Evolutionary conservation across 352 stramenopile genomes (phyloP), one percentile per base, ranked within the genome.

Genomic region (Blastocystis sp.): DNA sequence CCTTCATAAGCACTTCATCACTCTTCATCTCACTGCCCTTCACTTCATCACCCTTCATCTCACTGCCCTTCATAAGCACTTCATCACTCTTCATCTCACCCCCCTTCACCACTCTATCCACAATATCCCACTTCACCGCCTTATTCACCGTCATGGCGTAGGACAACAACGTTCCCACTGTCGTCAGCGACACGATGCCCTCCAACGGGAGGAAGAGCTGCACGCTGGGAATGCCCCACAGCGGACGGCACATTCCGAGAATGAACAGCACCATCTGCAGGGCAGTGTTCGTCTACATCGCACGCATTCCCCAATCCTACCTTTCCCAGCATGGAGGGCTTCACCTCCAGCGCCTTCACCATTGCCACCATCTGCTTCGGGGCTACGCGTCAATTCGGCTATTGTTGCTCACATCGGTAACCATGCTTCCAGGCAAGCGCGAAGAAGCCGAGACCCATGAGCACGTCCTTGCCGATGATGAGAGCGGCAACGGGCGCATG

Each of bases 371-470:
- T 66, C 43, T 70, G 52, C 45, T 42, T 69, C 0, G 74, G 74
- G 3, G 34, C 74, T 84, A 69, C 43, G 34, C 9, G 4, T 42
- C 14, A 84, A 3, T 38, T 38, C 24, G 0, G 17, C 0, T 3
- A 24, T 28, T 6, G 52, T 24, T 2, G 34, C 24, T 14, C 57
- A 84, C 74, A 69, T 21, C 45, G 74, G 52, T 84, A 84, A 6
- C 74, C 74, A 70, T 84, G 74, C 45, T 69, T 84, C 74, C 74
- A 84, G 3, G 74, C 45, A 6, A 84, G 57, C 19, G 52, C 54
- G 17, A 84, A 54, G 74, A 84, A 84, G 21, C 74, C 74, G 14
- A 84, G 74, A 24, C 74, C 74, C 74, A 84, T 84, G n/a, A 84
- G 60, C 40, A 84, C 54, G 2, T 84, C 74, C 74, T 84, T 84